Conservation (phyloP, 108 stramenopile species). For the Poteriospumella lacustris region DNA sequence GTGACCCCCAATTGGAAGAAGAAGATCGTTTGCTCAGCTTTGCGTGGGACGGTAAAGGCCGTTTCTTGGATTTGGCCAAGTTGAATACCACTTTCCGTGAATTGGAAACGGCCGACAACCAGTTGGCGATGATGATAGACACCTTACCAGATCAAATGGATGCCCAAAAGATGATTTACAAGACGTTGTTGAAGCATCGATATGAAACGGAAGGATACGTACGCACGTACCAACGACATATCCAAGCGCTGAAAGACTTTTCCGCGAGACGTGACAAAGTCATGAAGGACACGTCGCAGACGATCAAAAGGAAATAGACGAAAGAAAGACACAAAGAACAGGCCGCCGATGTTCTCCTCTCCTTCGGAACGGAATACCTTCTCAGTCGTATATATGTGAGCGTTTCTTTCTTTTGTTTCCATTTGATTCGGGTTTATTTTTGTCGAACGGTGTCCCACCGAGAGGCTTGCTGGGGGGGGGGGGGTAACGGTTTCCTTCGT, state of each 20-base stretch:
- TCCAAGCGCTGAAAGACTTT: neutral
- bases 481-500: too few species aligned
- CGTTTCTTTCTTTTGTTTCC: too few species aligned
- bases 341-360: too few species aligned
- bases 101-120: neutral
- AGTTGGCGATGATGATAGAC: neutral
- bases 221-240: neutral
- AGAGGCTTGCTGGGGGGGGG: too few species aligned
- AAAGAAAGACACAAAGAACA: too few species aligned
- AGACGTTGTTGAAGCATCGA: neutral
- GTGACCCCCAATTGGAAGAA: neutral
- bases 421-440: too few species aligned
- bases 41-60: neutral
- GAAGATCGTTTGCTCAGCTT: neutral
- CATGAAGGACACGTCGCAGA: too few species aligned
- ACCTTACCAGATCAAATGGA: neutral
- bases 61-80: neutral
- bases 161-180: neutral
- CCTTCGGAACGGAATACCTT: too few species aligned
- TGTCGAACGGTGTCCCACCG: too few species aligned
- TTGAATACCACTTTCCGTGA: neutral
- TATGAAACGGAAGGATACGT: neutral
- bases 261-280: neutral
- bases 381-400: too few species aligned
- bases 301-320: too few species aligned